These are phyloP conservation scores for Coprinellus aureogranulatus DNA, from an alignment of 768 basidiomycete species.

Conservation along the genomic window DNA sequence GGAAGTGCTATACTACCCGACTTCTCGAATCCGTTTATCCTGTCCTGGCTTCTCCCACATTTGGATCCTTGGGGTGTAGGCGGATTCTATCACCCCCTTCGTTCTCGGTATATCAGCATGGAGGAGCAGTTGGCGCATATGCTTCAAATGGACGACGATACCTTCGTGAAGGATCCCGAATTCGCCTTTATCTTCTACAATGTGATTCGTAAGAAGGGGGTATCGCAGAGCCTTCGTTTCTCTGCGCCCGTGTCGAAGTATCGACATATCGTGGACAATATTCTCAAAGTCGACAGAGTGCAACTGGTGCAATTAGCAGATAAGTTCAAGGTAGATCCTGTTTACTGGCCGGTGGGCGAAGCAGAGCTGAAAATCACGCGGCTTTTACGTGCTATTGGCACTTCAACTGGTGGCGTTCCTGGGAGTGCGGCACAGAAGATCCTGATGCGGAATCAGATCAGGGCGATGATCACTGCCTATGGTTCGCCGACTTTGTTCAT, in stretches of 20 bases:
- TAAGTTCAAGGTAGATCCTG: background rate
- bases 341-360: background rate
- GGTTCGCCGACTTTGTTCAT: slow-evolving; percentile 20
- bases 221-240: background rate
- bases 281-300: background rate
- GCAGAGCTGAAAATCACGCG: slow-evolving; percentile 1
- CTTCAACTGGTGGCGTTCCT: slow-evolving; percentile 12
- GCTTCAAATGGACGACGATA: slow-evolving; percentile 1
- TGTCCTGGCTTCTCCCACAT: slow-evolving; percentile 14
- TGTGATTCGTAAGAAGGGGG: slow-evolving; percentile 9
- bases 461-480: slow-evolving; percentile 9
- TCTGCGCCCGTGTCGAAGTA: background rate
- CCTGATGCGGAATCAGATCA: slow-evolving; percentile 17
- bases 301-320: background rate
- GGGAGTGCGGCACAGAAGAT: slow-evolving; percentile 20
- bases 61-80: slow-evolving; percentile 16
- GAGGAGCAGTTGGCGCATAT: slow-evolving; percentile 14
- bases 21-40: slow-evolving; percentile 7
- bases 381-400: background rate
- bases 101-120: slow-evolving; percentile 2
- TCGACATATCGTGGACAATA: background rate
- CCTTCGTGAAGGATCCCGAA: slow-evolving; percentile 12
- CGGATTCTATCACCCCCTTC: slow-evolving; percentile 11
- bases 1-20: slow-evolving; percentile 6
- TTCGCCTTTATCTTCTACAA: slow-evolving; percentile 15